Conservation (phyloP, 2,329 filamentous ascomycete genomes). For the Ophiostoma australiae region DNA sequence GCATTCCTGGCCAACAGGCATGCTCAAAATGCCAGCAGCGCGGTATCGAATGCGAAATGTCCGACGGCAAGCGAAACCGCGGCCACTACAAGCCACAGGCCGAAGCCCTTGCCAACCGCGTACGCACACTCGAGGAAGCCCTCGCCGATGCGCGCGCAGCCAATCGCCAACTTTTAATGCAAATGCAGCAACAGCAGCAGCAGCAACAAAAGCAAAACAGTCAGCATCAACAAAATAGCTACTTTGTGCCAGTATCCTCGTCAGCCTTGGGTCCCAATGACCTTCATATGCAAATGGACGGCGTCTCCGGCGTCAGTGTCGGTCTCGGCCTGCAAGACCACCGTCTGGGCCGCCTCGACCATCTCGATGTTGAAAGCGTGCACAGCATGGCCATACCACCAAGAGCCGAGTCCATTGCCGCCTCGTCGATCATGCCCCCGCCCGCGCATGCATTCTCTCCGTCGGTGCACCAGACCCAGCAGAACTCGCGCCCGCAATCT, state of each 20-base stretch:
- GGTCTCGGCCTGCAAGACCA: slow-evolving; percentile 13
- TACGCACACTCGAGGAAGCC: slow-evolving; percentile 18
- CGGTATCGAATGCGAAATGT: slow-evolving; percentile 23
- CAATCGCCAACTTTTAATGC: slow-evolving; percentile 14
- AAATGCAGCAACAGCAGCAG: slow-evolving; percentile 12
- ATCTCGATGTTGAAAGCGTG: slow-evolving; percentile 3
- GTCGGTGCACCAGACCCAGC: background rate
- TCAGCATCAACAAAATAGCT: background rate
- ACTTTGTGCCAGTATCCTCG: background rate
- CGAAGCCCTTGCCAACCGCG: slow-evolving; percentile 20
- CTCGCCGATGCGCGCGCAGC: slow-evolving; percentile 20
- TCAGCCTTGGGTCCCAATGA: slow-evolving; percentile 5
- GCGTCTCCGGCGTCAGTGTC: slow-evolving; percentile 2
- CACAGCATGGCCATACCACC: slow-evolving; percentile 12
- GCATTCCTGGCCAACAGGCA: slow-evolving; percentile 20
- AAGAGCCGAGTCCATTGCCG: slow-evolving; percentile 16
- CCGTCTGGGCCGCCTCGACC: background rate
- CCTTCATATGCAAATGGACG: slow-evolving; percentile 17
- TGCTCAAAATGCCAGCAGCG: slow-evolving; percentile 23
- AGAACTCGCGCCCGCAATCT: background rate
- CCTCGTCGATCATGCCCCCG: slow-evolving; percentile 18
- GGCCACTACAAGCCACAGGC: slow-evolving; percentile 25
- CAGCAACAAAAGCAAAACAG: background rate
- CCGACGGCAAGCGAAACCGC: slow-evolving; percentile 24
- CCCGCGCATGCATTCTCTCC: slow-evolving; percentile 11